A percentile compares a stretch with the other conserved stretches of the same genome.
phyloP scores from a whole-genome alignment of 352 stramenopile species.

The Globisporangium middletonii region DNA sequence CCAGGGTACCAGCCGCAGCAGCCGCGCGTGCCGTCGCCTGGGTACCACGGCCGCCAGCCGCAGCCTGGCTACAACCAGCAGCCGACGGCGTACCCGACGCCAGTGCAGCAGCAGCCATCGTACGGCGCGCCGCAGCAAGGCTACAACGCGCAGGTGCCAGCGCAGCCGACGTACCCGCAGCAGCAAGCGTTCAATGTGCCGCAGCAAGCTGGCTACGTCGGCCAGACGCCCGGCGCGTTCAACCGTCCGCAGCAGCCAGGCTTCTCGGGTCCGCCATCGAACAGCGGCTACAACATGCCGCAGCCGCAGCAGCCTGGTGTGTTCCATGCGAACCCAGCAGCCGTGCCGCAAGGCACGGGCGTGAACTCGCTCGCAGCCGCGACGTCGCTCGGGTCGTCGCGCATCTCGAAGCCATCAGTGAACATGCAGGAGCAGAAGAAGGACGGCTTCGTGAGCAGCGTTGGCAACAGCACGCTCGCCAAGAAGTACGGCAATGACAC shows the following conservation, averaged over 20 bases:
- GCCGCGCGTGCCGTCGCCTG: slow-evolving; percentile 26
- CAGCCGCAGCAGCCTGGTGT: slow-evolving; percentile 22
- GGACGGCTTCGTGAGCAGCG: slow-evolving; percentile 80
- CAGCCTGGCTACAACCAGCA: slow-evolving; percentile 8
- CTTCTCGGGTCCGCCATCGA: slow-evolving; percentile 51
- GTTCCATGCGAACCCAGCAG: slow-evolving; percentile 26
- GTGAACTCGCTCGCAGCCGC: slow-evolving; percentile 63
- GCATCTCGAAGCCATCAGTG: slow-evolving; percentile 74
- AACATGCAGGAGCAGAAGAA: slow-evolving; percentile 80
- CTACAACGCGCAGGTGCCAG: slow-evolving; percentile 16
- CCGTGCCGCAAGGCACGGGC: slow-evolving; percentile 56
- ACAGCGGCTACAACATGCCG: slow-evolving; percentile 21
- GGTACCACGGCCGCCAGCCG: slow-evolving; percentile 29
- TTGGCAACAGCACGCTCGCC: slow-evolving; percentile 83
- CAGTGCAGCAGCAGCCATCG: slow-evolving; percentile 2
- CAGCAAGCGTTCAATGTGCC: slow-evolving; percentile 12
- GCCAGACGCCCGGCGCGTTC: slow-evolving; percentile 31
- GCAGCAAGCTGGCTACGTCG: slow-evolving; percentile 30
- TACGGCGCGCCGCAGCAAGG: slow-evolving; percentile 3
- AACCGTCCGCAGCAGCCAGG: slow-evolving; percentile 30
- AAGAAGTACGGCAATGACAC: slow-evolving; percentile 82
- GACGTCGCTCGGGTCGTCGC: slow-evolving; percentile 51
- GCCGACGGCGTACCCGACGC: slow-evolving; percentile 2
- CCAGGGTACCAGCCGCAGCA: slow-evolving; percentile 35
- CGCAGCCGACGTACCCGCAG: slow-evolving; percentile 11